phyloP scores from a whole-genome alignment of 2,329 filamentous ascomycete species.

The Akanthomyces uredinophilus region DNA sequence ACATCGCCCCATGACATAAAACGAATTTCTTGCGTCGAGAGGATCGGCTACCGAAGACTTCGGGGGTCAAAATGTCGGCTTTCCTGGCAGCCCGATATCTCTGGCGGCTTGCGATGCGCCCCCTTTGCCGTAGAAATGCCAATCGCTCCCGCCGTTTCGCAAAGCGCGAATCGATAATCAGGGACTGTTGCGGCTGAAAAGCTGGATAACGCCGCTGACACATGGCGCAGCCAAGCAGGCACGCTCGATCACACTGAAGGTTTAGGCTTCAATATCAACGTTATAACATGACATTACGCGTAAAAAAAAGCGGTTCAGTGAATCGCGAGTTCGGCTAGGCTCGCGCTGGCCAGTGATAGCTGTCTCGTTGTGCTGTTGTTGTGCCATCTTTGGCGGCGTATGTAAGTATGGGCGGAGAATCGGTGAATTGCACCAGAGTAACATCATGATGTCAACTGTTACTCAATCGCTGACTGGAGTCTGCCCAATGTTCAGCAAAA shows the following conservation, averaged over 20 bases:
- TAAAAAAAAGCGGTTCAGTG: background rate
- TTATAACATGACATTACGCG: background rate
- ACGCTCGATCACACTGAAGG: background rate
- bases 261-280: background rate
- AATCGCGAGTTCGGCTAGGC: background rate
- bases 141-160: background rate
- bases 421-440: background rate
- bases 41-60: background rate
- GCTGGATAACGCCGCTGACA: background rate
- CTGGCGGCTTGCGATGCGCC: background rate
- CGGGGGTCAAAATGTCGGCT: background rate
- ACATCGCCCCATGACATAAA: background rate
- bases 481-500: background rate
- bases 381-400: background rate
- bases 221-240: background rate
- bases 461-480: background rate
- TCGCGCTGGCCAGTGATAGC: background rate
- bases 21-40: background rate
- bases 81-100: background rate
- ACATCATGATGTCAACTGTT: background rate
- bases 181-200: background rate
- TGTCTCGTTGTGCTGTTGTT: background rate
- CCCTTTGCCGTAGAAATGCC: background rate
- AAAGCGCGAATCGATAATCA: background rate
- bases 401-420: slow-evolving; percentile 3